These are phyloP conservation scores for Glycine tomentella DNA, from an alignment of 306 rosid genomes.

Conservation along the genomic window DNA sequence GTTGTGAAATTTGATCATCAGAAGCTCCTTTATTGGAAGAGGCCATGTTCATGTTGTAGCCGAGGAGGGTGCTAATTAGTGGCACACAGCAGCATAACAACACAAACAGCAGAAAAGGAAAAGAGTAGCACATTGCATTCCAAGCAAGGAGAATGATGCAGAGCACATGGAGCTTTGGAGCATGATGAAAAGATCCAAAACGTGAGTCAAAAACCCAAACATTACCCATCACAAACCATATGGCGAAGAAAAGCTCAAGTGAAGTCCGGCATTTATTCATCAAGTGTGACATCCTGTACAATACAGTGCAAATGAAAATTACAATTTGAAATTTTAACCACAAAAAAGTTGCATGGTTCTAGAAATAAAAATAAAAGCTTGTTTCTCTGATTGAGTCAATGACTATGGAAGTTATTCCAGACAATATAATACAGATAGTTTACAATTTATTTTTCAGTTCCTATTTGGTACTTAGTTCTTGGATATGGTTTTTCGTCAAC, in stretches of 20 bases:
- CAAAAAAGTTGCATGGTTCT: neutral
- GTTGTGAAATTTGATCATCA: conserved; percentile 83
- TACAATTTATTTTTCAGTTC: conserved; percentile 8
- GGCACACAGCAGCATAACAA: conserved; percentile 94
- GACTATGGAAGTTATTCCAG: conserved; percentile 19
- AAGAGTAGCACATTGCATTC: conserved; percentile 95
- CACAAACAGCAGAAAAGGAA: conserved; percentile 90
- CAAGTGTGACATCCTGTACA: conserved; percentile 75
- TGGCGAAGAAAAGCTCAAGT: conserved; percentile 91
- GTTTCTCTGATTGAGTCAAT: conserved; percentile 16
- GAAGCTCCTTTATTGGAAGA: conserved; percentile 80
- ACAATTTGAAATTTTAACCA: conserved; percentile 29
- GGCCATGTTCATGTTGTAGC: conserved; percentile 92
- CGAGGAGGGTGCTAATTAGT: conserved; percentile 70
- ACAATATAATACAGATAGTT: conserved; percentile 12
- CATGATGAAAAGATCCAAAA: conserved; percentile 70
- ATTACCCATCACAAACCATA: conserved; percentile 99
- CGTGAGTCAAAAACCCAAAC: conserved; percentile 96
- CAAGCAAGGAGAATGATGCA: conserved; percentile 83
- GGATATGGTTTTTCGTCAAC: neutral
- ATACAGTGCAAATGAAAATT: conserved; percentile 12
- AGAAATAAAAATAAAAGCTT: neutral
- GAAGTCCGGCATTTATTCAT: conserved; percentile 82
- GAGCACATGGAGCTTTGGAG: conserved; percentile 88
- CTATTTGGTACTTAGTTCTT: neutral